phyloP scores from a whole-genome alignment of 345 rosid species.

The Eucalyptus pumila region DNA sequence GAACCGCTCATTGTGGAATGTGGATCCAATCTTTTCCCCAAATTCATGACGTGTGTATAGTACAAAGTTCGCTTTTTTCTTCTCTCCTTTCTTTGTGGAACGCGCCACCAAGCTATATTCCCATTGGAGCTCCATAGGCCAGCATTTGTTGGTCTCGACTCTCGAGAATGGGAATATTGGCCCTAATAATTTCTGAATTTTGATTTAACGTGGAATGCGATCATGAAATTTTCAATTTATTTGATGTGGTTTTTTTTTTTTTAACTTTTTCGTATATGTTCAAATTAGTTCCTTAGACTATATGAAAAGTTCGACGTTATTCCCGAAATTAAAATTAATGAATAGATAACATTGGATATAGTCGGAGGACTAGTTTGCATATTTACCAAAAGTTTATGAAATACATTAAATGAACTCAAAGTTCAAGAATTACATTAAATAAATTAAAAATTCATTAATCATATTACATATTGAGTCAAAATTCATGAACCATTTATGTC shows the following conservation, averaged over 20 bases:
- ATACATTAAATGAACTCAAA: too few relatives aligned
- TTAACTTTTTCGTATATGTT: too few relatives aligned
- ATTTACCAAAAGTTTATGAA: too few relatives aligned
- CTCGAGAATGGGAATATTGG: background rate
- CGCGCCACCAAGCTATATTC: background rate
- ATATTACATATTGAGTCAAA: too few relatives aligned
- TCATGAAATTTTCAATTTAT: too few relatives aligned
- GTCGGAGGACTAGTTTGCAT: too few relatives aligned
- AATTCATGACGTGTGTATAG: background rate
- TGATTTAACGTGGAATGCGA: fast-evolving
- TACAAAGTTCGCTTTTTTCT: background rate
- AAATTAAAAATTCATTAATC: too few relatives aligned
- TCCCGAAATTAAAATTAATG: too few relatives aligned
- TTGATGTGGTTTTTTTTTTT: too few relatives aligned
- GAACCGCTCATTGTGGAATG: background rate
- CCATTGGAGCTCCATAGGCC: background rate
- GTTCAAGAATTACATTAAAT: too few relatives aligned
- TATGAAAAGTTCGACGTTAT: too few relatives aligned
- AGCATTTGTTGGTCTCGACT: background rate
- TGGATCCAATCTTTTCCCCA: background rate
- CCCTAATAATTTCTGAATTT: background rate
- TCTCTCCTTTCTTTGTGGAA: background rate
- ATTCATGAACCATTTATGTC: too few relatives aligned
- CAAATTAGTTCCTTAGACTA: background rate
- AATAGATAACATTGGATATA: background rate